A percentile compares a stretch with the other conserved stretches of the same genome.
Conservation (phyloP, 768 basidiomycete genomes). For the Lactifluus subvellereus region DNA sequence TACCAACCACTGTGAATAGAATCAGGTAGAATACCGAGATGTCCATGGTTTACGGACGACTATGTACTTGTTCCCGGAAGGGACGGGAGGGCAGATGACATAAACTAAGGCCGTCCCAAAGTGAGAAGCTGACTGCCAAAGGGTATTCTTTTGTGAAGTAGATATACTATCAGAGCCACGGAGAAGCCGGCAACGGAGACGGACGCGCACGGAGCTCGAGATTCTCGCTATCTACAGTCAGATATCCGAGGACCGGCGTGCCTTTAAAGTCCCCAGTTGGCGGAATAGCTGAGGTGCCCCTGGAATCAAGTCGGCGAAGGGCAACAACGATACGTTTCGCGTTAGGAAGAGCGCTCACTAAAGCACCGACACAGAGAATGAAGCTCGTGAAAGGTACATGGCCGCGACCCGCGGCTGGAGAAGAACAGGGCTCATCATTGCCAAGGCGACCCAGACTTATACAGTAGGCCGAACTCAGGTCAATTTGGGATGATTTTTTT, state of each 20-base stretch:
- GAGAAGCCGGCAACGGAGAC: background rate
- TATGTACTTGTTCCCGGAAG: constrained; percentile 38
- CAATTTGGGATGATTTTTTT: no score
- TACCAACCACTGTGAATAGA: constrained; percentile 10
- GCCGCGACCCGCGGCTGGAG: no score
- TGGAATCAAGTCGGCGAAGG: background rate
- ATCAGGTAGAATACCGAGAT: background rate
- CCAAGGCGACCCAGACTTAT: no score
- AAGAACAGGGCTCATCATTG: no score
- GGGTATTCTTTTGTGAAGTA: constrained; percentile 34
- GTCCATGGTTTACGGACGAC: constrained; percentile 38
- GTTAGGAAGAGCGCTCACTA: constrained; percentile 16
- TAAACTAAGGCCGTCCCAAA: constrained; percentile 35
- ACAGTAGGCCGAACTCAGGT: no score
- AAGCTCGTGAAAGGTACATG: background rate
- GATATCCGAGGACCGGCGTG: constrained; percentile 42
- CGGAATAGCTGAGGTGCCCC: constrained; percentile 36
- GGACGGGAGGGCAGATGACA: constrained; percentile 38
- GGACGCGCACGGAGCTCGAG: constrained; percentile 46
- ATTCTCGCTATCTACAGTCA: constrained; percentile 31
- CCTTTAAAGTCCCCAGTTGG: constrained; percentile 35
- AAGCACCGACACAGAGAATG: constrained; percentile 4
- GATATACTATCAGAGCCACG: background rate
- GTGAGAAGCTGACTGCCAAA: constrained; percentile 38
- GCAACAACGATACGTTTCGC: constrained; percentile 17